A percentile compares a stretch with the other conserved stretches of the same genome.
Conservation (phyloP, 306 rosid genomes). For the Luffa acutangula region DNA sequence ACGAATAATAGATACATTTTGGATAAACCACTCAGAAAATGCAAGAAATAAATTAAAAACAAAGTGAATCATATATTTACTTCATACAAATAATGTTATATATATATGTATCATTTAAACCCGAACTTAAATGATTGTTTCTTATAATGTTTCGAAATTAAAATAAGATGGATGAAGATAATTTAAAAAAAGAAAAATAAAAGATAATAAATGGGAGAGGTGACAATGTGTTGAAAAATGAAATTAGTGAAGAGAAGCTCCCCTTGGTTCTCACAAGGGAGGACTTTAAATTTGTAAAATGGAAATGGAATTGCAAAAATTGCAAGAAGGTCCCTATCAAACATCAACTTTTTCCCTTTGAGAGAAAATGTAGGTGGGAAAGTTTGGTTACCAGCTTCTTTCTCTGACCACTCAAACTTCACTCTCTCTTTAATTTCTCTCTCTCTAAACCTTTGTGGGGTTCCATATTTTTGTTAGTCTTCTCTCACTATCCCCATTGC, state of each 20-base stretch:
- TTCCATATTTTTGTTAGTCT: not conserved
- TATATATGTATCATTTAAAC: too few relatives aligned
- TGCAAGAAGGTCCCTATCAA: not conserved
- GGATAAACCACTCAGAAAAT: too few relatives aligned
- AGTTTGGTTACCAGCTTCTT: conserved; percentile 86
- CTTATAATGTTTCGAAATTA: too few relatives aligned
- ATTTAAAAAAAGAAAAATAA: not conserved
- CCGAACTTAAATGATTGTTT: too few relatives aligned
- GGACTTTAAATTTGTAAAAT: not conserved
- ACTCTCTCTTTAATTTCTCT: not conserved
- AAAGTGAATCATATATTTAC: too few relatives aligned
- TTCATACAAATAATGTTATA: too few relatives aligned
- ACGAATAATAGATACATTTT: too few relatives aligned
- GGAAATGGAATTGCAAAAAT: not conserved
- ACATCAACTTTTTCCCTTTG: conserved; percentile 19
- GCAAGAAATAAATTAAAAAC: too few relatives aligned
- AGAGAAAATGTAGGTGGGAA: conserved; percentile 47
- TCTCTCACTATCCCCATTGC: not conserved
- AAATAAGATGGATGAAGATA: too few relatives aligned
- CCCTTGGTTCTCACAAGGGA: not conserved
- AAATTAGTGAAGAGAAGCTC: too few relatives aligned
- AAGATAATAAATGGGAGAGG: not conserved
- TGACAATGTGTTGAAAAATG: too few relatives aligned
- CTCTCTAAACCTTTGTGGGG: not conserved
- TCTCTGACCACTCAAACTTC: not conserved